phyloP scores from a whole-genome alignment of 441 rosid genomes.

The Erodium texanum region DNA sequence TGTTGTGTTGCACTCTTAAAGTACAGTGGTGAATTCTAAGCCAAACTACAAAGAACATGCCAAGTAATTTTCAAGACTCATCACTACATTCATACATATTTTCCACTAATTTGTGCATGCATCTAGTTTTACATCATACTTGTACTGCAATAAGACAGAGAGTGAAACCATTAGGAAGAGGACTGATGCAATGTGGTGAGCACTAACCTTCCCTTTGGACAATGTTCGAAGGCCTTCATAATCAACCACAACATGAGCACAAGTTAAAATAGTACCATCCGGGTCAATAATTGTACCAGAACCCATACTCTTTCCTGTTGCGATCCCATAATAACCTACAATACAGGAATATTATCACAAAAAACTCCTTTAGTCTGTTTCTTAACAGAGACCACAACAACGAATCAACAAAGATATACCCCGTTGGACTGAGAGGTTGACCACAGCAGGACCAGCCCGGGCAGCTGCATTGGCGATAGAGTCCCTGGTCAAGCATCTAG shows the following conservation, averaged over 20 bases:
- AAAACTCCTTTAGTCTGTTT: neutral
- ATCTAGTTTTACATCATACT: neutral
- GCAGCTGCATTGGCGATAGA: slow-evolving; percentile 81
- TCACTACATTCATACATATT: neutral
- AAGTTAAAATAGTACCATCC: slow-evolving; percentile 70
- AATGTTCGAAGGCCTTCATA: slow-evolving; percentile 37
- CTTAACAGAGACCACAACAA: neutral
- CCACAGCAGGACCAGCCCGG: slow-evolving; percentile 74
- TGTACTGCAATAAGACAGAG: neutral
- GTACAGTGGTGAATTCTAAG: neutral
- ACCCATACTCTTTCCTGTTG: slow-evolving; percentile 47
- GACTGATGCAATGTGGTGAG: neutral
- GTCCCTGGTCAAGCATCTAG: slow-evolving; percentile 60
- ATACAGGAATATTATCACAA: neutral
- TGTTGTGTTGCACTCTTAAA: neutral
- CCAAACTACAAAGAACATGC: neutral
- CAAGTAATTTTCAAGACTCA: neutral
- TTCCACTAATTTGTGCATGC: neutral
- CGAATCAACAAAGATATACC: slow-evolving; percentile 27
- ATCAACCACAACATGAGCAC: slow-evolving; percentile 74
- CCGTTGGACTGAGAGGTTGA: slow-evolving; percentile 59
- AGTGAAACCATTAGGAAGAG: neutral
- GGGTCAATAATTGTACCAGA: slow-evolving; percentile 81
- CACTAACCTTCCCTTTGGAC: slow-evolving; percentile 58
- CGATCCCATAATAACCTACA: slow-evolving; percentile 44